Percentiles rank a stretch among this genome's conserved stretches.
These are phyloP conservation scores for Cruciata laevipes DNA, from an alignment of 257 asterid genomes.

Conservation along the genomic window DNA sequence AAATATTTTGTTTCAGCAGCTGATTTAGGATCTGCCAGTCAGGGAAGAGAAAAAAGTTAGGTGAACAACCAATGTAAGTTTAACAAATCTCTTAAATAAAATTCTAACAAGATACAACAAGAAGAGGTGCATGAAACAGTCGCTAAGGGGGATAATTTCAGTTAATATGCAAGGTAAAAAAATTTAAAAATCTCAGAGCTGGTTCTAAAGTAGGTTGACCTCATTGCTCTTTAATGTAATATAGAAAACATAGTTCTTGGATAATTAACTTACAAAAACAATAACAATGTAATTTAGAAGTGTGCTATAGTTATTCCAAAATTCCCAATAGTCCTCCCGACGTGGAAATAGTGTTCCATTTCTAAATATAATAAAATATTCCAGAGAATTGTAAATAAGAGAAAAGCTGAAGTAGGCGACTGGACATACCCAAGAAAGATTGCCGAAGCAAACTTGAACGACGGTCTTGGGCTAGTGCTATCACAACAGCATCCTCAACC, in stretches of 20 bases:
- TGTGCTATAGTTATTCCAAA: neutral
- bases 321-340: neutral
- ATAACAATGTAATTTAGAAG: neutral
- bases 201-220: neutral
- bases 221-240: neutral
- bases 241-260: neutral
- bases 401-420: neutral
- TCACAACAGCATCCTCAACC: conserved; percentile 96
- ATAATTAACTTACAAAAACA: neutral
- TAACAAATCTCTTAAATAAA: neutral
- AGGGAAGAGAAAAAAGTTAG: conserved; percentile 17
- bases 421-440: conserved; percentile 51
- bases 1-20: conserved; percentile 66
- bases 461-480: conserved; percentile 67
- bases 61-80: neutral
- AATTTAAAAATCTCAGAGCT: neutral
- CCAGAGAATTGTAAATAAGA: neutral
- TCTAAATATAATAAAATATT: neutral
- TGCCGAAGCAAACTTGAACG: conserved; percentile 80
- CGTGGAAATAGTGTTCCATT: neutral
- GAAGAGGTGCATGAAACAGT: neutral
- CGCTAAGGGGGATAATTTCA: neutral
- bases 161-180: neutral
- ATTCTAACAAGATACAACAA: neutral
- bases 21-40: conserved; percentile 70